phyloP scores from a whole-genome alignment of 805 yeast species.

The Metschnikowia santaceciliae region DNA sequence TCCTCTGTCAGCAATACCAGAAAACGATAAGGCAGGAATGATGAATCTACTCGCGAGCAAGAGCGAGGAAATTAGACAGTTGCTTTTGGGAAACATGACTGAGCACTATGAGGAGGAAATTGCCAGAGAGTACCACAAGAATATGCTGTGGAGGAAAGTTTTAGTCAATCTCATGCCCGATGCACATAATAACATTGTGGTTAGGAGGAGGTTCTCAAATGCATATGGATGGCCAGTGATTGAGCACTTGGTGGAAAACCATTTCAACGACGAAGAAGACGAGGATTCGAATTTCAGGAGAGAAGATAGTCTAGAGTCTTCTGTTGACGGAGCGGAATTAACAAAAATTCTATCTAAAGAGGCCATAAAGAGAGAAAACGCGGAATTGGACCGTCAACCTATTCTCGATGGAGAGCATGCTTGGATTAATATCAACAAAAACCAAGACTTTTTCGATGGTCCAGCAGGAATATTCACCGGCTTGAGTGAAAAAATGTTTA shows the following conservation, averaged over 20 bases:
- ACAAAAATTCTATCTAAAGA: slow-evolving; percentile 29
- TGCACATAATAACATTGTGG: slow-evolving; percentile 91
- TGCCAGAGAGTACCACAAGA: slow-evolving; percentile 84
- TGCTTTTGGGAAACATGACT: slow-evolving; percentile 22
- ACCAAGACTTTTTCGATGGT: slow-evolving; percentile 50
- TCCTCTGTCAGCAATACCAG: neutral
- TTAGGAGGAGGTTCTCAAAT: slow-evolving; percentile 82
- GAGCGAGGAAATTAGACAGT: slow-evolving; percentile 16
- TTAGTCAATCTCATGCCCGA: slow-evolving; percentile 83
- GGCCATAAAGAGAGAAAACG: slow-evolving; percentile 32
- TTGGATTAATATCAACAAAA: slow-evolving; percentile 51
- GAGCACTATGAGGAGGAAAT: slow-evolving; percentile 66
- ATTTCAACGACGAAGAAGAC: slow-evolving; percentile 39
- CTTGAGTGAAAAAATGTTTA: slow-evolving; percentile 55
- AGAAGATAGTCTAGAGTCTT: slow-evolving; percentile 12
- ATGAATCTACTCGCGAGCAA: slow-evolving; percentile 14
- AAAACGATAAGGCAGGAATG: slow-evolving; percentile 11
- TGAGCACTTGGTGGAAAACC: slow-evolving; percentile 71
- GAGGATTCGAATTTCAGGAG: slow-evolving; percentile 6
- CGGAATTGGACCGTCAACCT: slow-evolving; percentile 28
- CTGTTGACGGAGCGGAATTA: slow-evolving; percentile 17
- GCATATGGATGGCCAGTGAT: slow-evolving; percentile 95
- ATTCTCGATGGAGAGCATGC: slow-evolving; percentile 27
- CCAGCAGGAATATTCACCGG: slow-evolving; percentile 70
- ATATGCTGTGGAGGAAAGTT: slow-evolving; percentile 87